Evolutionary conservation across 179 eudicot species (phyloP).

Genomic region (Beta macrorhiza): DNA sequence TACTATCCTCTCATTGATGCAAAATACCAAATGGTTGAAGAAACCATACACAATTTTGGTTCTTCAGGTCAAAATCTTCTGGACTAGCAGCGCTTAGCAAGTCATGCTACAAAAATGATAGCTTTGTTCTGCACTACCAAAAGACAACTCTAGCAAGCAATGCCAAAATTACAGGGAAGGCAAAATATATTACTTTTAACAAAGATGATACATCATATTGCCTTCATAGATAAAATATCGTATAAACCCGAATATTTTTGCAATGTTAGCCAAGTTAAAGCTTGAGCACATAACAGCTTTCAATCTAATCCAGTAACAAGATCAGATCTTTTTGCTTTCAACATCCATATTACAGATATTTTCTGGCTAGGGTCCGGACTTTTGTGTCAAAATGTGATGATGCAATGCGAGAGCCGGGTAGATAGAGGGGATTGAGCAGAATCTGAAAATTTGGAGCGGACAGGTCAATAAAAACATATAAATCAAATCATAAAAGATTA

Average conservation of each 20-base stretch:
- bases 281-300: neutral
- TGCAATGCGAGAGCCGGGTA: conserved; percentile 86
- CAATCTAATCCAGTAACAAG: neutral
- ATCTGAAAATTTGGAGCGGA: conserved; percentile 46
- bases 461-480: conserved; percentile 6
- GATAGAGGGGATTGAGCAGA: conserved; percentile 83
- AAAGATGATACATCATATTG: neutral
- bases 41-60: no score
- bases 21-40: no score
- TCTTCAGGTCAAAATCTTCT: no score
- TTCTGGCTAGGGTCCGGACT: conserved; percentile 90
- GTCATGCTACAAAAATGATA: no score
- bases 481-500: neutral
- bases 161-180: neutral
- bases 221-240: neutral
- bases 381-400: conserved; percentile 94
- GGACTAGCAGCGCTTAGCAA: no score
- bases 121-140: neutral
- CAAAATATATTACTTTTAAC: neutral
- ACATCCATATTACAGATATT: conserved; percentile 53
- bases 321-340: conserved; percentile 1
- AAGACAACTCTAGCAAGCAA: neutral
- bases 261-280: neutral
- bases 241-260: neutral
- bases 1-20: no score